Conservation (phyloP, 73 alveolate species). For the Paramecium caudatum region DNA sequence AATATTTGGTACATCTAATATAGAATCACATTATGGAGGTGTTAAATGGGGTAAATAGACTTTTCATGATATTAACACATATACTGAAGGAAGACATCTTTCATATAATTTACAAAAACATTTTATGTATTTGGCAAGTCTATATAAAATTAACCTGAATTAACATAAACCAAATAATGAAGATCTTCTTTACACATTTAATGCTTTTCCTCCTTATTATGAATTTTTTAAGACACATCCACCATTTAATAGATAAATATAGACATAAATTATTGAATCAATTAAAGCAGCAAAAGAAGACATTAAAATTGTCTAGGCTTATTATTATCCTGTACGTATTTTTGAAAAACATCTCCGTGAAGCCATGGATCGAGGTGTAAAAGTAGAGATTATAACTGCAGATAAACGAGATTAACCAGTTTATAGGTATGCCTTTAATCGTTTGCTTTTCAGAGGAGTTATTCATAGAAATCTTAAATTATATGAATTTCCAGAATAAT, state of each 20-base stretch:
- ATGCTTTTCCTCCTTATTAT: slow-evolving; percentile 56
- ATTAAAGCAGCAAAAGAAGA: slow-evolving; percentile 62
- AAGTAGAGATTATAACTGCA: slow-evolving; percentile 75
- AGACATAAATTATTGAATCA: slow-evolving; percentile 62
- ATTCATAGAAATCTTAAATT: slow-evolving; percentile 67
- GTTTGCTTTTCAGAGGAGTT: slow-evolving; percentile 43
- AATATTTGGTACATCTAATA: slow-evolving; percentile 77
- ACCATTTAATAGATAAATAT: slow-evolving; percentile 62
- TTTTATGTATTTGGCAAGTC: slow-evolving; percentile 52
- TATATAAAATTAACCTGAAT: slow-evolving; percentile 66
- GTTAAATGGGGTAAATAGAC: slow-evolving; percentile 65
- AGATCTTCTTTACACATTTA: not conserved
- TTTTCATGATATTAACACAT: slow-evolving; percentile 74
- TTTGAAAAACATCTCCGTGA: slow-evolving; percentile 63
- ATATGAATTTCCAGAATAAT: slow-evolving; percentile 74
- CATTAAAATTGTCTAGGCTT: slow-evolving; percentile 73
- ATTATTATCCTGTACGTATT: slow-evolving; percentile 70
- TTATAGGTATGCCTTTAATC: slow-evolving; percentile 60
- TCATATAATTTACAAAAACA: slow-evolving; percentile 59
- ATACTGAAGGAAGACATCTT: slow-evolving; percentile 27
- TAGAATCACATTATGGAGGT: slow-evolving; percentile 75
- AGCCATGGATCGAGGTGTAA: slow-evolving; percentile 79
- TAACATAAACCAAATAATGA: not conserved
- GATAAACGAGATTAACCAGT: slow-evolving; percentile 77
- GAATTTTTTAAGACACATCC: slow-evolving; percentile 45